A percentile compares a stretch with the other conserved stretches of the same genome.
Conservation (phyloP, 2,329 filamentous ascomycete genomes). For the Sclerotiophoma versabilis region DNA sequence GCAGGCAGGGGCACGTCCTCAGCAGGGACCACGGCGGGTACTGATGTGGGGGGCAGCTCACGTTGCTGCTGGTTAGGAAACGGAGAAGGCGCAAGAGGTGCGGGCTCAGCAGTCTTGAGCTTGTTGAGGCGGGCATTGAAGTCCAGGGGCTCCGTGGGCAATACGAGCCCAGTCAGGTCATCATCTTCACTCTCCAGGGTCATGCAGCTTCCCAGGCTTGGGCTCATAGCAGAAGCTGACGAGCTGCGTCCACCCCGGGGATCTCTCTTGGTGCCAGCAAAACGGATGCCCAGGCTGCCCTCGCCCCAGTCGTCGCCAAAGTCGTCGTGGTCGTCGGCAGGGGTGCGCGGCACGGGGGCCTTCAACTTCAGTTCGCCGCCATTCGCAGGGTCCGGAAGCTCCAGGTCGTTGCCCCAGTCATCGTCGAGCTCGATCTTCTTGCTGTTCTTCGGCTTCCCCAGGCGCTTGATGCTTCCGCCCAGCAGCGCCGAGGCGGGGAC, state of each 20-base stretch:
- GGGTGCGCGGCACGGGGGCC: slow-evolving; percentile 53
- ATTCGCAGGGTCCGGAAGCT: slow-evolving; percentile 49
- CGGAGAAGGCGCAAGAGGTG: slow-evolving; percentile 31
- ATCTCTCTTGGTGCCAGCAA: slow-evolving; percentile 84
- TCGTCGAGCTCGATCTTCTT: slow-evolving; percentile 56
- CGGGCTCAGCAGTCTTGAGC: slow-evolving; percentile 62
- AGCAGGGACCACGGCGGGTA: slow-evolving; percentile 28
- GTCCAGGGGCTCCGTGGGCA: slow-evolving; percentile 84
- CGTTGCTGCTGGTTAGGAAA: slow-evolving; percentile 23
- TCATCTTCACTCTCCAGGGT: slow-evolving; percentile 95
- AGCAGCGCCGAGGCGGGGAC: slow-evolving; percentile 88
- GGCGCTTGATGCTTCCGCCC: slow-evolving; percentile 89
- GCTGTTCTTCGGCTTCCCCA: slow-evolving; percentile 66
- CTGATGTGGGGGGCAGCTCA: slow-evolving; percentile 41
- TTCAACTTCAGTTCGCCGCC: slow-evolving; percentile 52
- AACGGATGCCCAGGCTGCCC: slow-evolving; percentile 88
- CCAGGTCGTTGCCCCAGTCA: slow-evolving; percentile 60
- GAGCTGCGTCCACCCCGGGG: slow-evolving; percentile 79
- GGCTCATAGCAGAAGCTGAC: slow-evolving; percentile 86
- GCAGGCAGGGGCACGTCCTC: slow-evolving; percentile 21
- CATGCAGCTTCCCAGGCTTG: slow-evolving; percentile 89
- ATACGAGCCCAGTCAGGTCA: slow-evolving; percentile 83
- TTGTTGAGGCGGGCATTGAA: slow-evolving; percentile 80
- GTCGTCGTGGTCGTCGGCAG: slow-evolving; percentile 72
- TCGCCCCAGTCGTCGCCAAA: slow-evolving; percentile 87